Evolutionary conservation across 75 land plant species (phyloP), one percentile per base, ranked within the genome.

Genomic region (Chamaecyparis obtusa): DNA sequence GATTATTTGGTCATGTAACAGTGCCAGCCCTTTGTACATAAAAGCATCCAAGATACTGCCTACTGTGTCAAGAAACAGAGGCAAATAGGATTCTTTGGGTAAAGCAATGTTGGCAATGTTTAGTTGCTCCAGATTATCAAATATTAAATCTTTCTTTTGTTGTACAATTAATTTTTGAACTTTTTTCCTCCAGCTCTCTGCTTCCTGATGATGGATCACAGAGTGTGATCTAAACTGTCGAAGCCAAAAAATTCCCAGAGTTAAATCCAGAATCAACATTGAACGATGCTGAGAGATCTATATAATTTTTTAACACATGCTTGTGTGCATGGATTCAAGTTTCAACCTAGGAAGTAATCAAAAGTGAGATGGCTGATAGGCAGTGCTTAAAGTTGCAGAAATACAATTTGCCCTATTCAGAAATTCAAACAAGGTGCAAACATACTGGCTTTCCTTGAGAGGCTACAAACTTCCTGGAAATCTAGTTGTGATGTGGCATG

Each of bases 11-110:
- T 81, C 49, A n/a, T 3, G 83, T 81, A 46, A 27, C 83, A 81
- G 32, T 81, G 48, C 46, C n/a, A 2, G 49, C 48, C 46, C 30
- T 37, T 44, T 81, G 51, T 81, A 81, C 83, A 81, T 81, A 81
- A 13, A 44, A 46, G 9, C 2, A n/a, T 81, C 83, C 32, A 44
- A 81, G 51, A 13, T 81, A 24, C 9, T 46, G 83, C 43, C 83
- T 13, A 27, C 21, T 41, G 15, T 81, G 83, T 81, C 27, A 13
- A 24, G 48, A 39, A 78, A 37, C 9, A 21, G 36, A 37, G 83
- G 83, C 32, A 80, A 80, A 44, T 43, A 21, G 54, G 83, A 81
- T 44, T 27, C 24, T 81, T 81, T 81, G 83, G 83, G 83, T 81
- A 81, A 81, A 81, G 83, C 15, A n/a, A 46, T 46, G 51, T n/a